phyloP scores from a whole-genome alignment of 2,329 filamentous ascomycete genomes.

The Cryphonectria nitschkei region DNA sequence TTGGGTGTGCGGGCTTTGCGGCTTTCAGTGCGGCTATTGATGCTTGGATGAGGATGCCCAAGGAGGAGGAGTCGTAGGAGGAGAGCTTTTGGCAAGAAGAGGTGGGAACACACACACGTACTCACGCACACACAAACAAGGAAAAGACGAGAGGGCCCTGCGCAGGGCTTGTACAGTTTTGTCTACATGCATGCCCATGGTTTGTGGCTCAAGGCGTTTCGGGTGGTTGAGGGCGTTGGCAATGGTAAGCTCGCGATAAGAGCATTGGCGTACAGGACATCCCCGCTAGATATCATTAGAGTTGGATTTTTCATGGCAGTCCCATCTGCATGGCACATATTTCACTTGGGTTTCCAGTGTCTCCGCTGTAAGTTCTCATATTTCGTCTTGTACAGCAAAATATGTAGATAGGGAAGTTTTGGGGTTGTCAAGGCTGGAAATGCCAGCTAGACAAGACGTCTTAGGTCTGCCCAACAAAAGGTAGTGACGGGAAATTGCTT shows the following conservation, averaged over 20 bases:
- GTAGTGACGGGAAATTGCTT: not conserved
- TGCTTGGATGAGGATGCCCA: constrained; percentile 82
- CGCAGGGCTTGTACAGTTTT: not conserved
- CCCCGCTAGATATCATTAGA: constrained; percentile 17
- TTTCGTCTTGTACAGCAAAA: no score
- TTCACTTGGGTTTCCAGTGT: not conserved
- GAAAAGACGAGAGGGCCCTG: not conserved
- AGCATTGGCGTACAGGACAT: constrained; percentile 14
- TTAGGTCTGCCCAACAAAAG: not conserved
- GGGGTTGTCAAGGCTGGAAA: not conserved
- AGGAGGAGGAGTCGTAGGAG: constrained; percentile 52
- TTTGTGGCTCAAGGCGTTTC: constrained; percentile 32
- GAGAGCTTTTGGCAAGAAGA: not conserved
- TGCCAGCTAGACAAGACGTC: not conserved
- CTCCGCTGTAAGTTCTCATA: no score
- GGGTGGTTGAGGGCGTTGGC: constrained; percentile 17
- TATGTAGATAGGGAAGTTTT: not conserved
- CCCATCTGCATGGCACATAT: not conserved
- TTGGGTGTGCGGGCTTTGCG: constrained; percentile 92
- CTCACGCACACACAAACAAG: not conserved
- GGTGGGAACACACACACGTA: no score
- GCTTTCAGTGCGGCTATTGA: constrained; percentile 93
- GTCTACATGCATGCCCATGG: constrained; percentile 19
- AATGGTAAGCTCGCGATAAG: not conserved
- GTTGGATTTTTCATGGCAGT: not conserved